Evolutionary conservation across 2,329 filamentous ascomycete species (phyloP).

Genomic region (Blastomyces gilchristii): DNA sequence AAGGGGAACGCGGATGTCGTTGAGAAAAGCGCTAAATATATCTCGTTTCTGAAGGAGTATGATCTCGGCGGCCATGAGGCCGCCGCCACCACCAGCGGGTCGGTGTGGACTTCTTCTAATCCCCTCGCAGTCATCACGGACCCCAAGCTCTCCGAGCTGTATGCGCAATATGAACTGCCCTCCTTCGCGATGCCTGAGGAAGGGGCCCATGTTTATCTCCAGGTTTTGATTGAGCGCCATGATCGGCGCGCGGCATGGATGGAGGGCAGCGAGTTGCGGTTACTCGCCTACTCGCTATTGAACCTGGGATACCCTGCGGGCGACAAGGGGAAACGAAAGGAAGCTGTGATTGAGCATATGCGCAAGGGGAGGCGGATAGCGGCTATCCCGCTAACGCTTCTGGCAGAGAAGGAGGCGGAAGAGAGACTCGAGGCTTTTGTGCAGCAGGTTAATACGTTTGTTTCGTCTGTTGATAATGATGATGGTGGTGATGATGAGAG

Average conservation of each 20-base stretch:
- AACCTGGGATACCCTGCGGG: conserved; percentile 26
- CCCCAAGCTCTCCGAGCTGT: conserved; percentile 42
- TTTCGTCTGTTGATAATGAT: conserved; percentile 13
- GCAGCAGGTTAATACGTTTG: conserved; percentile 14
- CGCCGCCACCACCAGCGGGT: conserved; percentile 8
- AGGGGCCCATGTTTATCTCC: conserved; percentile 49
- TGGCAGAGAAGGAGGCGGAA: conserved; percentile 16
- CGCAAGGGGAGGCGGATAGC: conserved; percentile 30
- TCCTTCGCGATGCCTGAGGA: conserved; percentile 16
- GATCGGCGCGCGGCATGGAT: conserved; percentile 49
- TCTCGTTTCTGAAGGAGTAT: conserved; percentile 30
- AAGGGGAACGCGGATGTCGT: conserved; percentile 17
- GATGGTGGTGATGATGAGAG: conserved; percentile 10
- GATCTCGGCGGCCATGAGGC: neutral
- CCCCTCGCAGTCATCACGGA: conserved; percentile 27
- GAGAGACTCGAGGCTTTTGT: conserved; percentile 17
- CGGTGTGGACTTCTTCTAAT: neutral
- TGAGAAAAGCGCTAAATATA: conserved; percentile 19
- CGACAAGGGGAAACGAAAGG: conserved; percentile 13
- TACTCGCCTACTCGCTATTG: conserved; percentile 47
- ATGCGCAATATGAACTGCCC: conserved; percentile 34
- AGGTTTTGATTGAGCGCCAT: conserved; percentile 51
- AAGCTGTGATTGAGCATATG: conserved; percentile 26
- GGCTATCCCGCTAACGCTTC: conserved; percentile 21
- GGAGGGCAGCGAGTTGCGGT: conserved; percentile 41